Conservation (phyloP, 768 basidiomycete species). For the Rhodotorula taiwanensis region DNA sequence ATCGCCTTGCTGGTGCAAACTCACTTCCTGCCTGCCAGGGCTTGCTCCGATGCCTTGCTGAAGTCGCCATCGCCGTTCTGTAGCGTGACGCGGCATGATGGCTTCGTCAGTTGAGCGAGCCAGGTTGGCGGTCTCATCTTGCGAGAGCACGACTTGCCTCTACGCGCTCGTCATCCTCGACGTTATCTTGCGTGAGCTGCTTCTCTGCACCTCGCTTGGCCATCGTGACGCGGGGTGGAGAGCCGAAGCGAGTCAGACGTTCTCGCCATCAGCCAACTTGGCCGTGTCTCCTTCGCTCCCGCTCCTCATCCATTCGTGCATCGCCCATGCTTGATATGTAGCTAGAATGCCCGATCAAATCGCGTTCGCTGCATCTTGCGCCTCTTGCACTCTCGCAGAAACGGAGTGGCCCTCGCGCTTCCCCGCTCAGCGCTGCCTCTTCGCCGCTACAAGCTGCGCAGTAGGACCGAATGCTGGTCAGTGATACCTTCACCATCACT, state of each 20-base stretch:
- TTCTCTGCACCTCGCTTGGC: constrained; percentile 33
- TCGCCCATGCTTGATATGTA: no score
- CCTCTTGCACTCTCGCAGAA: no score
- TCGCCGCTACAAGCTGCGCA: no score
- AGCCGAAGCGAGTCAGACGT: background rate
- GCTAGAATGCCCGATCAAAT: no score
- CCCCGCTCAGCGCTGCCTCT: no score
- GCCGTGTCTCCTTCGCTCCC: background rate
- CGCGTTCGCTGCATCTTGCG: no score
- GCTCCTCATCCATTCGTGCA: background rate
- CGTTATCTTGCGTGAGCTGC: constrained; percentile 33
- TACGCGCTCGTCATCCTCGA: constrained; percentile 23
- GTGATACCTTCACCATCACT: no score
- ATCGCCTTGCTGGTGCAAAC: no score
- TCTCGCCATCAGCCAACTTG: no score
- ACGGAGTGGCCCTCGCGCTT: no score
- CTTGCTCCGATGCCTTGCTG: constrained; percentile 4
- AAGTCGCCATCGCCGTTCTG: constrained; percentile 22
- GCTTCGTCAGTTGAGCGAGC: background rate
- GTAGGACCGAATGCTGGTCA: no score
- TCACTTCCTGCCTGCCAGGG: constrained; percentile 20
- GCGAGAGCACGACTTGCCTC: constrained; percentile 5
- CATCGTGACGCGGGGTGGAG: no score
- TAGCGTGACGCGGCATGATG: background rate
- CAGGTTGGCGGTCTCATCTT: background rate